Base-by-base conservation (phyloP, 1,284 basidiomycete species). In the Irpex rosettiformis region DNA sequence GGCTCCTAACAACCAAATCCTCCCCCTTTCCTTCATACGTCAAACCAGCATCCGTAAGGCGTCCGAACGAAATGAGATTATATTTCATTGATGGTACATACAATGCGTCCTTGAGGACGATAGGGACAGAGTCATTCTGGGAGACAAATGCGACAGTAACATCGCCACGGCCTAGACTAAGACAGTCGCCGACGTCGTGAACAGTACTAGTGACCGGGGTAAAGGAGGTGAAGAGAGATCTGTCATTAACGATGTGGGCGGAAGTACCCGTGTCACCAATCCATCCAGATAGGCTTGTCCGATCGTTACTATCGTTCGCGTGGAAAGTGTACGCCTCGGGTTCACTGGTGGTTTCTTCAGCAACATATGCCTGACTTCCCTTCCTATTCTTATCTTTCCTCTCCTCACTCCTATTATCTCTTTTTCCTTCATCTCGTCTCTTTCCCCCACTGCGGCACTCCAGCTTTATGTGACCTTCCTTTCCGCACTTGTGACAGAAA, bases 21-120 rank as follows among this genome's bases (percentile, higher is more conserved):
- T 59, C 37, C 0, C 43, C 49, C 0, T 25, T 22, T 3, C 57
- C 60, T 8, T 28, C n/a, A 28, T 42, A 61, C 6, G 27, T 21
- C 4, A 61, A 60, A 16, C 59, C 63, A 16, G 30, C 56, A 6
- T 57, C 54, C 42, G 62, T 65, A 7, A 65, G 42, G 0, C 66
- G 57, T 10, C 70, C 69, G n/a, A 75, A 48, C 0, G 72, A 74
- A 6, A 77, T 62, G 1, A 77, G 68, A 49, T 75, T 75, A 58
- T 70, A 67, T 0, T 66, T 69, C 13, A 70, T 62, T 22, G 62
- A 59, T 1, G 74, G 76, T 7, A 67, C 67, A 55, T 76, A 70
- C 0, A 74, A 42, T 0, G 69, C 66, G 56, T 75, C 60, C 18
- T 58, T 67, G 1, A 76, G 64, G 0, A 58, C 64, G 37, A 71